Percentiles rank a stretch among this genome's conserved stretches.
phyloP scores from a whole-genome alignment of 345 rosid species.

The Microthlaspi erraticum region DNA sequence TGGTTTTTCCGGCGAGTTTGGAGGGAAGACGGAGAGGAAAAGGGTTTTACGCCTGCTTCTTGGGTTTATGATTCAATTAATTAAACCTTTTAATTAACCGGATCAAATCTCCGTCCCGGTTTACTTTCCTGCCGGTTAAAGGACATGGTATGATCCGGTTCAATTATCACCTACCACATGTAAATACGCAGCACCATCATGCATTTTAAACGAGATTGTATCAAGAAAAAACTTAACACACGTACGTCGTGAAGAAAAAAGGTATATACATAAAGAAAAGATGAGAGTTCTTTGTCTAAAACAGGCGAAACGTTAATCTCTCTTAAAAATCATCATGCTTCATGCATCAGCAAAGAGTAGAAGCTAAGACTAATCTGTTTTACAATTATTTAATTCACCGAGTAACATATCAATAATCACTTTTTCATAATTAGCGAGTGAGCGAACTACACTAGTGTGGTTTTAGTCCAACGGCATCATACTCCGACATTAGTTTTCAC shows the following conservation, averaged over 20 bases:
- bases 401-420: not conserved
- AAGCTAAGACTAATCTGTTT: constrained; percentile 62
- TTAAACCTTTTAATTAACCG: constrained; percentile 11
- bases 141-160: not conserved
- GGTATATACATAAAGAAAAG: constrained; percentile 37
- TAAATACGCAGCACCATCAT: not conserved
- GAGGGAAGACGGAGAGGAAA: constrained; percentile 17
- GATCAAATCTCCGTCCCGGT: not conserved
- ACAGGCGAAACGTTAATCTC: constrained; percentile 72
- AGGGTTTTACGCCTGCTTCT: constrained; percentile 15
- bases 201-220: too few species aligned
- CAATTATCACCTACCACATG: not conserved
- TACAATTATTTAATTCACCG: constrained; percentile 9
- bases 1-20: constrained; percentile 43
- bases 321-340: constrained; percentile 32
- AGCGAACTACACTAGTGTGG: constrained; percentile 6
- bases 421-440: constrained; percentile 4
- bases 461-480: constrained; percentile 1
- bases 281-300: constrained; percentile 77
- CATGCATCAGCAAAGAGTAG: constrained; percentile 57
- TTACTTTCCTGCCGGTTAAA: constrained; percentile 9
- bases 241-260: not conserved
- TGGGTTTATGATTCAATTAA: constrained; percentile 30
- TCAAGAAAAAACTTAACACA: not conserved
- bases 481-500: not conserved